These are phyloP conservation scores for Phytophthora ohioensis DNA, from an alignment of 352 stramenopile species.

Conservation along the genomic window DNA sequence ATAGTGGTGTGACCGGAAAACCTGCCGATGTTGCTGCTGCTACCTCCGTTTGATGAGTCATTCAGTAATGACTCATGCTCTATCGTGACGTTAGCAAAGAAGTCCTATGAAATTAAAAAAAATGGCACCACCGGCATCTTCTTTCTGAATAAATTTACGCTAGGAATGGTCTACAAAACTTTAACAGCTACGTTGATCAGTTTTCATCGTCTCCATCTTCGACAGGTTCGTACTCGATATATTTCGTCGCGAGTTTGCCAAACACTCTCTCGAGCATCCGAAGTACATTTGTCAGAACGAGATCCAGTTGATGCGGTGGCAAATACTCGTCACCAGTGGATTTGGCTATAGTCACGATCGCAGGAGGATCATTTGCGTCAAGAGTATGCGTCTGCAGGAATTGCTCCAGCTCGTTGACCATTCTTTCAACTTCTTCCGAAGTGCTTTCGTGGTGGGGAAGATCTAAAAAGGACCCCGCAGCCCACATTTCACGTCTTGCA, in stretches of 20 bases:
- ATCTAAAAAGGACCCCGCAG: constrained; percentile 65
- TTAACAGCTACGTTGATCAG: not conserved
- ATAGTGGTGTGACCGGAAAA: too few species aligned
- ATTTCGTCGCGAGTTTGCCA: constrained; percentile 43
- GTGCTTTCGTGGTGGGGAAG: constrained; percentile 74
- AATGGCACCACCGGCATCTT: too few species aligned
- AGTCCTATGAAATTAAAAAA: too few species aligned
- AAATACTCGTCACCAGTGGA: constrained; percentile 81
- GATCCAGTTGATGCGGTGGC: constrained; percentile 64
- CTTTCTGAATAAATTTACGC: too few species aligned
- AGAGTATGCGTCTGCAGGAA: constrained; percentile 43
- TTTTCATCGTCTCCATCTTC: constrained; percentile 17
- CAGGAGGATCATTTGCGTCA: constrained; percentile 43
- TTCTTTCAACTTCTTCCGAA: constrained; percentile 55
- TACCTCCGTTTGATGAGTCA: too few species aligned
- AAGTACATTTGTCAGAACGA: constrained; percentile 58
- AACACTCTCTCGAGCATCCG: constrained; percentile 52
- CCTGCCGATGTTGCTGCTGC: too few species aligned
- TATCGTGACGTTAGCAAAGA: too few species aligned
- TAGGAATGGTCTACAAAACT: too few species aligned
- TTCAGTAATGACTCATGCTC: too few species aligned
- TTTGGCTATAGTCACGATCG: constrained; percentile 86
- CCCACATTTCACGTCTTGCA: constrained; percentile 47
- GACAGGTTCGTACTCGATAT: constrained; percentile 61
- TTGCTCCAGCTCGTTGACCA: constrained; percentile 45